Conservation (phyloP, 2,329 filamentous ascomycete species). For the Venturia carpophila region DNA sequence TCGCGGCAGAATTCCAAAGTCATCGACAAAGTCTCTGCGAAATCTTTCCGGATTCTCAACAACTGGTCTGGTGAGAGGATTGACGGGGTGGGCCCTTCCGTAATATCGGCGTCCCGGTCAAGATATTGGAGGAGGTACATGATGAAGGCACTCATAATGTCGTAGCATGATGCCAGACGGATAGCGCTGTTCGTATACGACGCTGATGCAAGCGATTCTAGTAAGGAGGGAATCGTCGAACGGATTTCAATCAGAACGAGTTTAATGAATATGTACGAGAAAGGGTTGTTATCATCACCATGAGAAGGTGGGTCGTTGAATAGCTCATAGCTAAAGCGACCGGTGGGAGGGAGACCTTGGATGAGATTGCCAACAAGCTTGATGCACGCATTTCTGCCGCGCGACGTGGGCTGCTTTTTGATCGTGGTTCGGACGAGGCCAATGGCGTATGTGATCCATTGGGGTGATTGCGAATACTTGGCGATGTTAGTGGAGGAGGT, state of each 20-base stretch:
- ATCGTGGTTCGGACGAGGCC: neutral
- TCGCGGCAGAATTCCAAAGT: constrained; percentile 60
- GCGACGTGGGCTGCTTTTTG: constrained; percentile 8
- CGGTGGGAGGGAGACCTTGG: constrained; percentile 37
- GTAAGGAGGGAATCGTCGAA: constrained; percentile 52
- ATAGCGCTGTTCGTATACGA: constrained; percentile 45
- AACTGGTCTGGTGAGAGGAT: constrained; percentile 51
- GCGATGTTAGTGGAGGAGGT: neutral
- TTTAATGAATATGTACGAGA: constrained; percentile 56
- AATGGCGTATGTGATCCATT: constrained; percentile 1
- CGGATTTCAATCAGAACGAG: constrained; percentile 60
- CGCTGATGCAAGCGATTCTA: constrained; percentile 50
- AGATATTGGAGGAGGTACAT: constrained; percentile 24
- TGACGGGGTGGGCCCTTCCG: constrained; percentile 27
- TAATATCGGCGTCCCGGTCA: constrained; percentile 18
- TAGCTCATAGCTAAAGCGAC: constrained; percentile 40
- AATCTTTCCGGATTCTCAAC: constrained; percentile 51
- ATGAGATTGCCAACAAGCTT: constrained; percentile 25
- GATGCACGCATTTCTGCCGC: constrained; percentile 12
- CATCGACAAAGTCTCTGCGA: constrained; percentile 56
- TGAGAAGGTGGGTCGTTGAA: constrained; percentile 39
- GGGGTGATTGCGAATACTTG: neutral
- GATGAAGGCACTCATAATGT: constrained; percentile 48
- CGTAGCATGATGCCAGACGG: constrained; percentile 53
- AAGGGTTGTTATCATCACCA: constrained; percentile 40